These are phyloP conservation scores for Noccaea caerulescens DNA, from an alignment of 345 rosid genomes.

Conservation along the genomic window DNA sequence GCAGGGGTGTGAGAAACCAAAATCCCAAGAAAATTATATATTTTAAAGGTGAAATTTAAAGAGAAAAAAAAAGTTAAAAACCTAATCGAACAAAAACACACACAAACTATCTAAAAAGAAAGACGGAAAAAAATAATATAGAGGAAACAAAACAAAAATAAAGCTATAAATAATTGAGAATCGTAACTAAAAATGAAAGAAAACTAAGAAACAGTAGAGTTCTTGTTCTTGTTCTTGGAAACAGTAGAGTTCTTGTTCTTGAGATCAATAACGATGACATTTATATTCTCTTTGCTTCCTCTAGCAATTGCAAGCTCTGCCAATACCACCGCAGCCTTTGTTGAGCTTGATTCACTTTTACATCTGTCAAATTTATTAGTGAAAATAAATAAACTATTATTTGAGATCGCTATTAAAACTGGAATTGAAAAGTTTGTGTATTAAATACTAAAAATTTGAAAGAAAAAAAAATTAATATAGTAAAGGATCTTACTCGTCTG, in stretches of 20 bases:
- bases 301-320: slow-evolving; percentile 62
- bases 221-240: slow-evolving; percentile 20
- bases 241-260: slow-evolving; percentile 16
- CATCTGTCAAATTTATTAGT: neutral
- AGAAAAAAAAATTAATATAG: neutral
- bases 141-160: neutral
- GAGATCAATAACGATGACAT: slow-evolving; percentile 63
- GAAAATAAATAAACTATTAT: neutral
- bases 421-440: too few relatives aligned
- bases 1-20: too few relatives aligned
- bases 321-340: slow-evolving; percentile 55
- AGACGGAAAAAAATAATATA: neutral
- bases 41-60: too few relatives aligned
- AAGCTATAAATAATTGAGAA: slow-evolving; percentile 7
- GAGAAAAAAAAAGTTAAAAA: too few relatives aligned
- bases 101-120: neutral
- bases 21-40: too few relatives aligned
- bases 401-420: neutral
- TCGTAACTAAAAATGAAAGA: neutral
- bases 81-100: too few relatives aligned
- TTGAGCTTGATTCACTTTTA: slow-evolving; percentile 35
- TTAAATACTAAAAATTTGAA: too few relatives aligned
- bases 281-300: slow-evolving; percentile 66
- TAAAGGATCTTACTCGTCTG: neutral
- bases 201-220: slow-evolving; percentile 6